Conservation (phyloP, 2,329 filamentous ascomycete genomes). For the Cladosporium oxysporum region DNA sequence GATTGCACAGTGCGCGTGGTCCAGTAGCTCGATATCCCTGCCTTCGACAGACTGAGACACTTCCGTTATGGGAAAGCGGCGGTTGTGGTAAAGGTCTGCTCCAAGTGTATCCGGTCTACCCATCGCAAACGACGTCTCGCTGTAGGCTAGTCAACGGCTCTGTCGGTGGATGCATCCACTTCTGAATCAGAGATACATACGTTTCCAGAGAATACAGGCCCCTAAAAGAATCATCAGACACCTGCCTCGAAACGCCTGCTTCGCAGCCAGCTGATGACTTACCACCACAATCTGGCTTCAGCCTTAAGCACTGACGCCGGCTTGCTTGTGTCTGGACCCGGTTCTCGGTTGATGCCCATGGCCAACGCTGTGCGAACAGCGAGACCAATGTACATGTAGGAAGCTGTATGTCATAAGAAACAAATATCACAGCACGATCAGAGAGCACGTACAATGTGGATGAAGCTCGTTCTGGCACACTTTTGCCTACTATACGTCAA, state of each 20-base stretch:
- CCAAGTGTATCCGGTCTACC: conserved; percentile 2
- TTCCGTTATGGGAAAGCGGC: not conserved
- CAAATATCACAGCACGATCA: not conserved
- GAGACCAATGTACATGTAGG: conserved; percentile 4
- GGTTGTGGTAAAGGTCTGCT: not conserved
- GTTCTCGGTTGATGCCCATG: conserved; percentile 1
- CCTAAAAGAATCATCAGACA: not conserved
- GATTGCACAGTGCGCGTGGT: not conserved
- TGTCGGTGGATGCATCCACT: not conserved
- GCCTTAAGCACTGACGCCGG: not conserved
- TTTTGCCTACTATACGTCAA: not conserved
- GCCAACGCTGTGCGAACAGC: conserved; percentile 6
- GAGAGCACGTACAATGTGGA: not conserved
- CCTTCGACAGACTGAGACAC: not conserved
- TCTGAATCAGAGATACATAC: not conserved
- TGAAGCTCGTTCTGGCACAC: conserved; percentile 1
- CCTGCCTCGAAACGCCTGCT: not conserved
- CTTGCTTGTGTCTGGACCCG: not conserved
- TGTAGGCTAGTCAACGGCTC: not conserved
- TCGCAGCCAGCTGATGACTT: not conserved
- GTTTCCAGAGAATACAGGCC: not conserved
- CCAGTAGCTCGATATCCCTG: not conserved
- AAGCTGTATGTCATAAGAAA: not conserved
- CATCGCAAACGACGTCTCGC: not conserved
- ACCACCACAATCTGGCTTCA: conserved; percentile 7